Evolutionary conservation across 2,329 filamentous ascomycete genomes (phyloP), one percentile per base, ranked within the genome.

Genomic region (Capronia coronata): DNA sequence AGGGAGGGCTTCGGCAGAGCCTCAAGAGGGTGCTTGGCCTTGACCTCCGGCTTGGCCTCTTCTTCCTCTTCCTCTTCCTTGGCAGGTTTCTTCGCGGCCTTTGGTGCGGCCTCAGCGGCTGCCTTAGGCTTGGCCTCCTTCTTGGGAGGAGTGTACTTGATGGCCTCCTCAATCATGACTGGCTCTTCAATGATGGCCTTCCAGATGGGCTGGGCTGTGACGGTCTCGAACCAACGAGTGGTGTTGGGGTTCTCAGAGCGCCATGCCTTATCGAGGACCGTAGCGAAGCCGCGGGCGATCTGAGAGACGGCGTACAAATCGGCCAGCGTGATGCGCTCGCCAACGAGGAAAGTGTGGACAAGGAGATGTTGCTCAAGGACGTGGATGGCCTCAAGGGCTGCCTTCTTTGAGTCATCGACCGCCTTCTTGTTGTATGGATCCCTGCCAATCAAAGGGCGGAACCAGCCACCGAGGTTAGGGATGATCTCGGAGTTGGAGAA

Each of bases 401-500:
- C 75, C 76, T 87, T 87, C 67, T 80, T 74, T 61, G 79, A 73
- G 22, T 95, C 88, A 48, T 97, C 91, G 41, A 95, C 85, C 66
- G 74, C 76, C 86, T 95, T 96, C 87, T 97, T 98, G 84, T 96
- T 97, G 83, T 97, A 98, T 61, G 83, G 75, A 64, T 81, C 80
- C 64, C 77, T 75, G 68, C 93, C 93, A 62, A 88, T 70, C 62
- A 97, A 83, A 62, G 93, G 93, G 62, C 79, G 79, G 82, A 86
- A 93, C 87, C 88, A 96, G 68, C 71, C 77, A 73, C 77, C 83
- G 61, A 97, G 74, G 59, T 74, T 70, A 59, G 80, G 70, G 61
- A 95, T 78, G 65, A 96, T 70, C 78, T 98, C 91, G 54, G 74
- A 70, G 83, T 97, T 98, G 81, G 85, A 86, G 75, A 84, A 97